Conservation (phyloP, 805 yeast species). For the Hanseniaspora opuntiae region DNA sequence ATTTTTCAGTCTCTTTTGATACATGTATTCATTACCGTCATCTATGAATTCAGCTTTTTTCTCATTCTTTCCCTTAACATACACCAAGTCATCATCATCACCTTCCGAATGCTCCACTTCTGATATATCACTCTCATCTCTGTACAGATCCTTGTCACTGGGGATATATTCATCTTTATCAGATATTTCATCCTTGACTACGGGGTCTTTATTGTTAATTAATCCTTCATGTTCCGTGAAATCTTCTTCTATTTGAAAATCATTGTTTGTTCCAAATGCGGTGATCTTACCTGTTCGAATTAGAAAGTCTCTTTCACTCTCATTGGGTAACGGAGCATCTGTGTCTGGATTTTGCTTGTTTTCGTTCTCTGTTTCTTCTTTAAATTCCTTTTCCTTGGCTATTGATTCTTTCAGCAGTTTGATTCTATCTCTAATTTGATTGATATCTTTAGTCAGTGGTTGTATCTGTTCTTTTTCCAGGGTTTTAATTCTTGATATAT, state of each 20-base stretch:
- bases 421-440: constrained; percentile 44
- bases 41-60: constrained; percentile 31
- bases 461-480: constrained; percentile 36
- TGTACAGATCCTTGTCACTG: constrained; percentile 18
- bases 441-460: constrained; percentile 45
- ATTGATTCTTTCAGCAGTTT: constrained; percentile 20
- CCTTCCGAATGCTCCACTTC: constrained; percentile 16
- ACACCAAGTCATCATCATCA: constrained; percentile 12
- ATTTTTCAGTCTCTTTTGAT: constrained; percentile 41
- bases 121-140: constrained; percentile 15
- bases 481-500: constrained; percentile 40
- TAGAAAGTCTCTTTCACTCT: constrained; percentile 63
- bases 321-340: constrained; percentile 30
- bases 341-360: neutral
- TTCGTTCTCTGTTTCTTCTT: neutral
- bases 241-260: constrained; percentile 31
- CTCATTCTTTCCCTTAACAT: constrained; percentile 15
- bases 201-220: constrained; percentile 15
- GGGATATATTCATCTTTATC: constrained; percentile 20
- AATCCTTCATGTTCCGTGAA: constrained; percentile 13
- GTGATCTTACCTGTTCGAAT: constrained; percentile 86
- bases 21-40: constrained; percentile 67
- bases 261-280: constrained; percentile 67
- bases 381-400: constrained; percentile 6
- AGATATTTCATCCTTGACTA: constrained; percentile 16